Percentiles rank a stretch among this genome's conserved stretches.
phyloP scores from a whole-genome alignment of 1,139 yeast species.

The Saccharomycopsis phalli region DNA sequence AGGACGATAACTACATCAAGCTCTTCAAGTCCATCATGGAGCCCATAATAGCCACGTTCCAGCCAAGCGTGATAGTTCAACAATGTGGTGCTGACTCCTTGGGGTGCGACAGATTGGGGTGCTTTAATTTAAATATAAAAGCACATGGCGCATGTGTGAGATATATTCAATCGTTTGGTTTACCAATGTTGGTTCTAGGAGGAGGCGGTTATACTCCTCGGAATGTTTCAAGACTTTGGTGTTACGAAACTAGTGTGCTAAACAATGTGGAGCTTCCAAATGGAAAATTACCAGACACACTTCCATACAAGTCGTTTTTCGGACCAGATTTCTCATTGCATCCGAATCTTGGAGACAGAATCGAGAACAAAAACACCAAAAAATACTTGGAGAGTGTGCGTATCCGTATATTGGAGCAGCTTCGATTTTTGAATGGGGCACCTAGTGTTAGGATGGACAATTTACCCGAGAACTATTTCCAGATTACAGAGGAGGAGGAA shows the following conservation, averaged over 20 bases:
- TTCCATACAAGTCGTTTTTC: constrained; percentile 83
- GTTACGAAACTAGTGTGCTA: constrained; percentile 85
- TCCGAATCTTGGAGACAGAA: constrained; percentile 80
- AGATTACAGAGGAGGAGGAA: constrained; percentile 56
- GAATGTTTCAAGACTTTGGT: constrained; percentile 90
- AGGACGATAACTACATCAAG: constrained; percentile 78
- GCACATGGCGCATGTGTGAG: constrained; percentile 96
- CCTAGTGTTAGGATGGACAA: constrained; percentile 93
- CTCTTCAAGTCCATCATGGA: constrained; percentile 79
- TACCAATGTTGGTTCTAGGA: constrained; percentile 86
- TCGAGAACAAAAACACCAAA: constrained; percentile 81
- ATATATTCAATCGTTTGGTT: constrained; percentile 73
- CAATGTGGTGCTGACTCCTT: constrained; percentile 98
- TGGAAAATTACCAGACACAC: constrained; percentile 61
- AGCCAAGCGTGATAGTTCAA: constrained; percentile 87
- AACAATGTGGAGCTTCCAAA: constrained; percentile 64
- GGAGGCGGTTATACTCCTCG: constrained; percentile 98
- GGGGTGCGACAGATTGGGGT: constrained; percentile 88
- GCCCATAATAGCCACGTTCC: constrained; percentile 72
- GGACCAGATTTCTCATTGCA: constrained; percentile 89
- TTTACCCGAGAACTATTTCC: constrained; percentile 76
- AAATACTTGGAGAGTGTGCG: constrained; percentile 77
- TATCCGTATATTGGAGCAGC: constrained; percentile 70
- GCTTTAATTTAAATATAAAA: constrained; percentile 80
- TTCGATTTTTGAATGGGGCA: constrained; percentile 77